Percentiles rank a stretch among this genome's conserved stretches.
These are phyloP conservation scores for Tolypocladium sp. DNA, from an alignment of 2,329 filamentous ascomycete genomes.

Conservation along the genomic window DNA sequence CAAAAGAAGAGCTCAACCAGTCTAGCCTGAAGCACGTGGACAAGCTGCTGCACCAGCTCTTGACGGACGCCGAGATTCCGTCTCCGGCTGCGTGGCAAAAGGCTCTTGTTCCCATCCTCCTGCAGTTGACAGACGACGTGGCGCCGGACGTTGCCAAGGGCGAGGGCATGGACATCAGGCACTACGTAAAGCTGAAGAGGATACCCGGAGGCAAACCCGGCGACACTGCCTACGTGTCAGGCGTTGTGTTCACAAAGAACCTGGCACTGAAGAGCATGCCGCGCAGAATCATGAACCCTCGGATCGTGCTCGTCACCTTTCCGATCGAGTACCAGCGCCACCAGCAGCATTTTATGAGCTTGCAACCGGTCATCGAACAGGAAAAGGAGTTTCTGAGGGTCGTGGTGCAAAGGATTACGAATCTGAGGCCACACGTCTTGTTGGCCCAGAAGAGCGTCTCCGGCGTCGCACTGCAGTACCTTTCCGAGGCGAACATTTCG, in stretches of 20 bases:
- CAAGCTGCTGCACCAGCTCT: conserved; percentile 71
- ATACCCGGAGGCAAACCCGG: conserved; percentile 83
- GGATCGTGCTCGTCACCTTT: conserved; percentile 89
- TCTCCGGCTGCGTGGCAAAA: conserved; percentile 77
- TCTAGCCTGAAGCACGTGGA: conserved; percentile 84
- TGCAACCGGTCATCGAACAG: conserved; percentile 93
- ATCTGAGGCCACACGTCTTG: conserved; percentile 73
- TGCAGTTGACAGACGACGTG: conserved; percentile 89
- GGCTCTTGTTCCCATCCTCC: conserved; percentile 78
- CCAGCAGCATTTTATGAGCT: conserved; percentile 84
- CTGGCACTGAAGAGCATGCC: conserved; percentile 94
- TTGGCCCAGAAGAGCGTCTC: conserved; percentile 92
- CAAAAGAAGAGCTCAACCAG: conserved; percentile 75
- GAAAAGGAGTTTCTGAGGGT: conserved; percentile 90
- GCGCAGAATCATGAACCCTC: conserved; percentile 70
- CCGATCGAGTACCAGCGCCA: conserved; percentile 93
- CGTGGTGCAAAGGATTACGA: conserved; percentile 83
- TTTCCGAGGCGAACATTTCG: conserved; percentile 81
- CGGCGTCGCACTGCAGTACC: conserved; percentile 77
- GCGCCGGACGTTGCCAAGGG: conserved; percentile 83
- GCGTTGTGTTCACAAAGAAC: conserved; percentile 96
- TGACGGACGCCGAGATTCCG: conserved; percentile 67
- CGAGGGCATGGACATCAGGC: conserved; percentile 93
- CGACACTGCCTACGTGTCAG: conserved; percentile 93
- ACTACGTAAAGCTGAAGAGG: conserved; percentile 96